Conservation (phyloP, 371 early-diverging fungal species). For the Mucor circinelloides region DNA sequence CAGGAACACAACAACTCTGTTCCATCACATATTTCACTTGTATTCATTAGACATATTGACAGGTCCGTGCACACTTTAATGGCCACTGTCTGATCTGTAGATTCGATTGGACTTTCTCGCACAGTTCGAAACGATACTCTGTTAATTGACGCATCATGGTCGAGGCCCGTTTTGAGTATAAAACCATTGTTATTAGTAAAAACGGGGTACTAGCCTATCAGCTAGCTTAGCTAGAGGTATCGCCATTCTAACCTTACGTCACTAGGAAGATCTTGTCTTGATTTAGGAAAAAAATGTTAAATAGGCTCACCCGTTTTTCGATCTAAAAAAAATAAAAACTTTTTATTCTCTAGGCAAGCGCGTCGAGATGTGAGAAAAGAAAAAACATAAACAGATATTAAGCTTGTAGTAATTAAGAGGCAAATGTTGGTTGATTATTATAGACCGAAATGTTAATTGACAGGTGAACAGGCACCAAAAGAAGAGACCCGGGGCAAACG, state of each 20-base stretch:
- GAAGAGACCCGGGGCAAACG: background rate
- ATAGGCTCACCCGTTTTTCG: background rate
- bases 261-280: background rate
- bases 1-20: background rate
- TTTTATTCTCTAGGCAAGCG: background rate
- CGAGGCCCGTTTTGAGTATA: background rate
- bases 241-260: background rate
- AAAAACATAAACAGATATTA: background rate
- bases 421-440: background rate
- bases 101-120: background rate
- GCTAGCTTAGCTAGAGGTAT: background rate
- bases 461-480: constrained; percentile 7
- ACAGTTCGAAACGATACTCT: background rate
- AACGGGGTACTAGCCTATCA: background rate
- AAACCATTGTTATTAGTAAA: background rate
- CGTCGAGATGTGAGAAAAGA: background rate
- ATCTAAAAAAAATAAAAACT: background rate
- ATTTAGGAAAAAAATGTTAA: background rate
- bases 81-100: background rate
- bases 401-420: background rate
- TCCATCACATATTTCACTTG: background rate
- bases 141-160: background rate
- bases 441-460: constrained; percentile 1
- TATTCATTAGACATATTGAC: background rate
- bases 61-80: background rate